Conservation (phyloP, 1,284 basidiomycete genomes). For the Apiotrichum laibachii region DNA sequence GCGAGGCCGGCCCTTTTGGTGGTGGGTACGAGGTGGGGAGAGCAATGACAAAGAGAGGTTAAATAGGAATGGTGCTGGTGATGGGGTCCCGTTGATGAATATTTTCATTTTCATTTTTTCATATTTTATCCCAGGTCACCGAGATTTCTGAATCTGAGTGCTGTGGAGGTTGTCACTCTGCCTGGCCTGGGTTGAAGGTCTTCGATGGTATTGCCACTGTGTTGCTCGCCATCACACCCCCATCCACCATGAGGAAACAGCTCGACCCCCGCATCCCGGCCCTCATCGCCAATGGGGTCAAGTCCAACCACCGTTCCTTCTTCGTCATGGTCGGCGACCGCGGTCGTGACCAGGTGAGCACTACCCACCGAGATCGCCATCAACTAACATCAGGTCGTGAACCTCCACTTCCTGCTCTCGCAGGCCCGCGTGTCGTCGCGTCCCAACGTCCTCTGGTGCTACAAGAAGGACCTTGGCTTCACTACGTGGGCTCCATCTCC, state of each 20-base stretch:
- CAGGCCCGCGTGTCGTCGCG: constrained; percentile 84
- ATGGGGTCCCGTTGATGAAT: background rate
- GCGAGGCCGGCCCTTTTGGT: too few species aligned
- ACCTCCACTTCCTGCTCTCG: constrained; percentile 89
- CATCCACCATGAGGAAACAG: constrained; percentile 52
- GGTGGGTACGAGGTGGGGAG: too few species aligned
- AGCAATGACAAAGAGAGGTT: too few species aligned
- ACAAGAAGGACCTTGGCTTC: constrained; percentile 95
- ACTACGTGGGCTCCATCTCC: constrained; percentile 63
- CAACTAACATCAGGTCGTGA: constrained; percentile 67
- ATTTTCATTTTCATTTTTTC: background rate
- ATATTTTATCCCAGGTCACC: background rate
- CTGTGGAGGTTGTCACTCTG: too few species aligned
- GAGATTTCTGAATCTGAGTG: constrained; percentile 11
- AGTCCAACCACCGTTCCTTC: constrained; percentile 89
- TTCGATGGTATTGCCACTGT: background rate
- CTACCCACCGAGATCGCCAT: too few species aligned
- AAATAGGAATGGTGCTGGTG: too few species aligned
- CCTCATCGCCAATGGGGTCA: constrained; percentile 90
- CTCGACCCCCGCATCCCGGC: constrained; percentile 90
- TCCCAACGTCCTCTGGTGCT: constrained; percentile 92
- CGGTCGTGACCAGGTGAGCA: constrained; percentile 77
- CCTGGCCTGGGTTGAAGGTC: background rate
- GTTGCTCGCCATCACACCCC: constrained; percentile 2
- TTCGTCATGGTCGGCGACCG: constrained; percentile 96